Conservation (phyloP, 108 stramenopile species). For the Pseudonitzschia multiseries region DNA sequence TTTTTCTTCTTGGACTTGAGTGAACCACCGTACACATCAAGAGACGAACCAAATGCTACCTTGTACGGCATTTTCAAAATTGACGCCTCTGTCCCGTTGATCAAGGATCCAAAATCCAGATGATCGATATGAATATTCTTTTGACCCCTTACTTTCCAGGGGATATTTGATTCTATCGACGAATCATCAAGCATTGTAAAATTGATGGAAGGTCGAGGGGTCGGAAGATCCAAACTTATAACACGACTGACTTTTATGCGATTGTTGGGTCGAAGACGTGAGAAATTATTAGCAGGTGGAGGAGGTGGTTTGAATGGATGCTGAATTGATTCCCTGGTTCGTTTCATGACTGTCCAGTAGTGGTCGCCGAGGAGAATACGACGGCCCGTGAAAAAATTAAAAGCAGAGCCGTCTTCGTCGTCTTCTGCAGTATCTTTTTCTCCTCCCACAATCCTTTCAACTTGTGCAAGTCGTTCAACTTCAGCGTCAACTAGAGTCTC, state of each 20-base stretch:
- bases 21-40: background rate
- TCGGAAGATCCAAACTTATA: constrained; percentile 22
- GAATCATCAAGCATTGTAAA: background rate
- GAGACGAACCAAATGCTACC: constrained; percentile 11
- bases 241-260: constrained; percentile 32
- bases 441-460: background rate
- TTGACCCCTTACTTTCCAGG: background rate
- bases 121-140: constrained; percentile 14
- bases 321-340: constrained; percentile 21
- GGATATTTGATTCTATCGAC: background rate
- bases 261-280: constrained; percentile 19
- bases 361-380: constrained; percentile 45
- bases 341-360: constrained; percentile 68
- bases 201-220: constrained; percentile 21
- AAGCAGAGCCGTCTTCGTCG: background rate
- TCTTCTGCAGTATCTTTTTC: background rate
- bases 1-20: background rate
- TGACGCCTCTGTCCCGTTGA: background rate
- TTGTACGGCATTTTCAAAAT: constrained; percentile 10
- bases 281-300: constrained; percentile 40
- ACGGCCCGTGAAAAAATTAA: constrained; percentile 19
- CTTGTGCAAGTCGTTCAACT: constrained; percentile 16
- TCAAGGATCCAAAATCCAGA: constrained; percentile 15
- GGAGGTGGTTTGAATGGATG: constrained; percentile 64
- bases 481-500: constrained; percentile 43